These are phyloP conservation scores for Moesziomyces antarcticus DNA, from an alignment of 1,284 basidiomycete genomes.

Conservation along the genomic window DNA sequence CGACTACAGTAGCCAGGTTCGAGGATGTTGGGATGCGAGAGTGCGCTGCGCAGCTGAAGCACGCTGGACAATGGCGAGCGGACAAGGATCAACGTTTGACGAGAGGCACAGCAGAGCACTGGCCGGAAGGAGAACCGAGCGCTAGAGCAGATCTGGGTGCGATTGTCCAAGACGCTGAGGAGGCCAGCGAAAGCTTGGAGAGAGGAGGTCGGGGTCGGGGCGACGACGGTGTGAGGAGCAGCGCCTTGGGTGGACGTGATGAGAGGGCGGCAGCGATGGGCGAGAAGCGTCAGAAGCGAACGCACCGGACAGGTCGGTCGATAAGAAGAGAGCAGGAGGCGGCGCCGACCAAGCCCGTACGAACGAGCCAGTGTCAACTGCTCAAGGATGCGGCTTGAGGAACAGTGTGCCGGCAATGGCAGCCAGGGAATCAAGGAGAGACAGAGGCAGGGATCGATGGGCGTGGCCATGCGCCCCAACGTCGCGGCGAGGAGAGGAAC, in stretches of 20 bases:
- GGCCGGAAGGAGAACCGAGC: background rate
- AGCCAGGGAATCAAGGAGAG: background rate
- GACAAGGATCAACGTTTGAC: too few relatives aligned
- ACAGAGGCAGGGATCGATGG: background rate
- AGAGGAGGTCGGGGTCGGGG: background rate
- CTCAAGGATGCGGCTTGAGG: too few relatives aligned
- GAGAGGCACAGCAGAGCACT: background rate
- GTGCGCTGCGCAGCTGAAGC: background rate
- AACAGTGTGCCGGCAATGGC: too few relatives aligned
- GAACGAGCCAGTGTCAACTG: too few relatives aligned
- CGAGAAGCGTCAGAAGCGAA: conserved; percentile 2
- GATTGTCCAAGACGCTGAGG: background rate
- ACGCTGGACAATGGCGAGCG: too few relatives aligned
- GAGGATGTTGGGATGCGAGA: background rate
- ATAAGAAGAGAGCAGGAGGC: background rate
- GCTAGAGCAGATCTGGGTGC: background rate
- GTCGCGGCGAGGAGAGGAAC: background rate
- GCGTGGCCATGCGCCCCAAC: background rate
- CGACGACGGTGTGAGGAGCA: background rate
- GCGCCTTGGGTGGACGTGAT: background rate
- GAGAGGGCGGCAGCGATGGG: too few relatives aligned
- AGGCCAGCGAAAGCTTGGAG: background rate
- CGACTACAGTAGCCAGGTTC: background rate
- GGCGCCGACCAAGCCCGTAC: background rate
- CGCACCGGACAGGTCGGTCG: background rate